Percentiles rank a stretch among this genome's conserved stretches.
These are phyloP conservation scores for Alternaria sp. DNA, from an alignment of 2,329 filamentous ascomycete genomes.

Conservation along the genomic window DNA sequence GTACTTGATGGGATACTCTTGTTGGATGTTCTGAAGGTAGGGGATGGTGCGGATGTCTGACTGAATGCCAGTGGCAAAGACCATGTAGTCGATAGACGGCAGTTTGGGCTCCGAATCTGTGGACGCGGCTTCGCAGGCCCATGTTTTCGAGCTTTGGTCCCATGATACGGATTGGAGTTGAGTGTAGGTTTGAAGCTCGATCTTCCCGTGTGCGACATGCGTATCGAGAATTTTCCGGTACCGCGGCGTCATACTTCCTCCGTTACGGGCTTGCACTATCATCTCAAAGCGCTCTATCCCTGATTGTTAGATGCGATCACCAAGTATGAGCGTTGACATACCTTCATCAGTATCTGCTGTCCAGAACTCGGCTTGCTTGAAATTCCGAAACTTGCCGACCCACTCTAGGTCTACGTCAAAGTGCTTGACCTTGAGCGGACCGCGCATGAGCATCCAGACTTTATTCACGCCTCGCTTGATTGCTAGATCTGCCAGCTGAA, in stretches of 20 bases:
- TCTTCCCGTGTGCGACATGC: slow-evolving; percentile 59
- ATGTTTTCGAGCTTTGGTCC: slow-evolving; percentile 53
- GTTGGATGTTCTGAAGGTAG: slow-evolving; percentile 65
- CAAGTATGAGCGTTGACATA: slow-evolving; percentile 19
- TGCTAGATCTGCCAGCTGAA: slow-evolving; percentile 73
- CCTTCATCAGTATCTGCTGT: slow-evolving; percentile 72
- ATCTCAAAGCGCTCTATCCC: slow-evolving; percentile 67
- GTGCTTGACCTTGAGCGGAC: slow-evolving; percentile 68
- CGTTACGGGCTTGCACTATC: slow-evolving; percentile 70
- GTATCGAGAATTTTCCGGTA: slow-evolving; percentile 72
- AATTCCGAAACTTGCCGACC: slow-evolving; percentile 84
- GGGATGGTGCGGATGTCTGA: slow-evolving; percentile 67
- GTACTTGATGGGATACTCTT: slow-evolving; percentile 66
- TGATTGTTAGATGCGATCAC: background rate
- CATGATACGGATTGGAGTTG: slow-evolving; percentile 61
- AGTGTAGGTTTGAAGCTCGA: slow-evolving; percentile 66
- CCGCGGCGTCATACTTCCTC: slow-evolving; percentile 76
- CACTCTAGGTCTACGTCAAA: slow-evolving; percentile 79
- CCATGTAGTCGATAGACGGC: slow-evolving; percentile 68
- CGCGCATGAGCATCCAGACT: slow-evolving; percentile 74
- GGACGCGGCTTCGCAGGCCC: slow-evolving; percentile 16
- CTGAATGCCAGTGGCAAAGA: slow-evolving; percentile 76
- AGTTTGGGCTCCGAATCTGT: slow-evolving; percentile 62
- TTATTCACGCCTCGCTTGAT: slow-evolving; percentile 69
- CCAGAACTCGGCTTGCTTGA: slow-evolving; percentile 79